phyloP scores from a whole-genome alignment of 2,329 filamentous ascomycete species.

The Alternaria arborescens region DNA sequence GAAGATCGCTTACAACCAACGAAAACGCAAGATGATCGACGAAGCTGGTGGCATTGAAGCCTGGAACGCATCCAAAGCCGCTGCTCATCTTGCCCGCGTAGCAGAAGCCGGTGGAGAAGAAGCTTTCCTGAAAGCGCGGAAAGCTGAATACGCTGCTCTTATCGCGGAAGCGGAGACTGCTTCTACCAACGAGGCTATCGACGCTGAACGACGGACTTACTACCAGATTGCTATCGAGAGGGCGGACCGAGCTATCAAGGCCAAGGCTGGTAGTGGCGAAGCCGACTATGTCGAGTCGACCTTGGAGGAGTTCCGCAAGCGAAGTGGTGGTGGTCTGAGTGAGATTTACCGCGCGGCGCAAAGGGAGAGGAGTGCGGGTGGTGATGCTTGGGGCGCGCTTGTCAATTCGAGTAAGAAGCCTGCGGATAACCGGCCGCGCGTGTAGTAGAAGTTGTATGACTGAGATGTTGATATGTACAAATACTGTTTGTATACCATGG shows the following conservation, averaged over 20 bases:
- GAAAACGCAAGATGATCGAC: constrained; percentile 21
- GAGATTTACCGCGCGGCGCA: constrained; percentile 8
- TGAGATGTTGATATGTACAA: constrained; percentile 1
- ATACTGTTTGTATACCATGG: neutral
- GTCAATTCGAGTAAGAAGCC: constrained; percentile 22
- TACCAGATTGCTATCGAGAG: constrained; percentile 30
- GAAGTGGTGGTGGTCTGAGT: neutral
- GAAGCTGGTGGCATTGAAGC: constrained; percentile 29
- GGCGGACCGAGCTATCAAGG: constrained; percentile 31
- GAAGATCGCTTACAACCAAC: constrained; percentile 27
- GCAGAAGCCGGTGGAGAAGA: constrained; percentile 24
- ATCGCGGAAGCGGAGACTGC: constrained; percentile 34
- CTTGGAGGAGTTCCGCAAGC: constrained; percentile 17
- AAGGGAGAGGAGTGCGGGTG: constrained; percentile 9
- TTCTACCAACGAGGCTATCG: constrained; percentile 22
- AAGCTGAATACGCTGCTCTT: constrained; percentile 17
- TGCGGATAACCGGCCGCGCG: constrained; percentile 9
- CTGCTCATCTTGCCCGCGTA: constrained; percentile 18
- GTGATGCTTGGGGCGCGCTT: constrained; percentile 30
- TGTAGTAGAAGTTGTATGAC: neutral
- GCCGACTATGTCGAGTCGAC: constrained; percentile 29
- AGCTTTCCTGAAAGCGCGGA: constrained; percentile 16
- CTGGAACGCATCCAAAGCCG: constrained; percentile 16
- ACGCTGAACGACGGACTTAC: constrained; percentile 22
- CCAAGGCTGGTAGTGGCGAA: constrained; percentile 21